phyloP scores from a whole-genome alignment of 2,329 filamentous ascomycete species.

The Zymoseptoria tritici region DNA sequence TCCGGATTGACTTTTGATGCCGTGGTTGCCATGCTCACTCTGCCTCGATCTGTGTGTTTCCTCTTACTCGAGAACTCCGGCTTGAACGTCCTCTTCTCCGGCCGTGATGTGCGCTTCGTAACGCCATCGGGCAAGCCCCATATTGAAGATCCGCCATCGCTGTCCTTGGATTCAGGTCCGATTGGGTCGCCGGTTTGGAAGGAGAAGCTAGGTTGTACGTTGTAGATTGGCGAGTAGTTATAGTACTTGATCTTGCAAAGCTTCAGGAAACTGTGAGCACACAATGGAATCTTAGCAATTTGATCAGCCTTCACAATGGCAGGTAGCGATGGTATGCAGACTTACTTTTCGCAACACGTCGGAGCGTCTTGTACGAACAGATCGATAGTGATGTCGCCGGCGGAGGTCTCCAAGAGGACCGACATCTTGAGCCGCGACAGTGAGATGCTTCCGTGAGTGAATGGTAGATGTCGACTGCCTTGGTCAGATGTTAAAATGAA shows the following conservation, averaged over 20 bases:
- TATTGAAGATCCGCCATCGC: conserved; percentile 87
- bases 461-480: background rate
- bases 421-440: conserved; percentile 56
- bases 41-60: conserved; percentile 82
- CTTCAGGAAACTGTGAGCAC: conserved; percentile 73
- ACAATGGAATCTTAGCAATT: conserved; percentile 44
- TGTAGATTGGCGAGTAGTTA: conserved; percentile 91
- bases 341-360: conserved; percentile 90
- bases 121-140: conserved; percentile 70
- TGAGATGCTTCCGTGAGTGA: background rate
- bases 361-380: conserved; percentile 82
- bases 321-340: conserved; percentile 22
- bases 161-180: conserved; percentile 72
- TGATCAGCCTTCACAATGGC: conserved; percentile 44
- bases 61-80: conserved; percentile 81
- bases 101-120: conserved; percentile 56
- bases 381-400: conserved; percentile 91
- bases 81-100: conserved; percentile 49
- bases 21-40: conserved; percentile 95
- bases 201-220: conserved; percentile 88
- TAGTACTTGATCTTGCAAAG: conserved; percentile 99
- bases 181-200: conserved; percentile 95
- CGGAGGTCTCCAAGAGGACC: conserved; percentile 85
- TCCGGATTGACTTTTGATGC: conserved; percentile 70
- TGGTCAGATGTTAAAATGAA: background rate